These are phyloP conservation scores for Oropetium thomaeum DNA, from an alignment of 176 grass and related monocot species.

Conservation along the genomic window DNA sequence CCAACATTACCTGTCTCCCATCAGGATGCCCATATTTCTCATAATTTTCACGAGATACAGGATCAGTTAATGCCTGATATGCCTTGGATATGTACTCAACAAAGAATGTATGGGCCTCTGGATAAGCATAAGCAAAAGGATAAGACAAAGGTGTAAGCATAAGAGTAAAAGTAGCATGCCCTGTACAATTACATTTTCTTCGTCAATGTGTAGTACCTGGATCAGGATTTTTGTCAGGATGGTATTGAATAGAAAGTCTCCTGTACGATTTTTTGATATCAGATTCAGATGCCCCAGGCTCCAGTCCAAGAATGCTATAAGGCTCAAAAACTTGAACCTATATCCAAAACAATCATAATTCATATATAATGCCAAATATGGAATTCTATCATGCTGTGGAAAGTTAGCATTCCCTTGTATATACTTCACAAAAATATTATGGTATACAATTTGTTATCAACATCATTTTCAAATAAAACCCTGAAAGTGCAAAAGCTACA, in stretches of 20 bases:
- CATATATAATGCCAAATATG: conserved; percentile 16
- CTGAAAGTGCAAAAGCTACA: not conserved
- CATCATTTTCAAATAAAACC: not conserved
- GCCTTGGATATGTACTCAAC: conserved; percentile 99
- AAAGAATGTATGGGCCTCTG: conserved; percentile 98
- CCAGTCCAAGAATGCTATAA: conserved; percentile 94
- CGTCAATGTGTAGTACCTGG: conserved; percentile 50
- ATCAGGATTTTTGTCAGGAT: conserved; percentile 99
- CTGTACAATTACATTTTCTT: conserved; percentile 8
- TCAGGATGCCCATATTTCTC: conserved; percentile 99
- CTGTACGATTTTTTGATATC: conserved; percentile 97
- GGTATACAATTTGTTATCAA: not conserved
- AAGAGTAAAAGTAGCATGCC: not conserved
- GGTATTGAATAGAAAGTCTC: conserved; percentile 91
- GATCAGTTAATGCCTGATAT: conserved; percentile 96
- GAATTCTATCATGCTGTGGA: not conserved
- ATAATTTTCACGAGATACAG: conserved; percentile 96
- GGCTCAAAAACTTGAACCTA: conserved; percentile 97
- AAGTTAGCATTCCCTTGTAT: not conserved
- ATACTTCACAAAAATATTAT: not conserved
- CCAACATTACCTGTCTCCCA: conserved; percentile 85
- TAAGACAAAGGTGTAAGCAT: conserved; percentile 15
- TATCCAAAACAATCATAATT: conserved; percentile 28
- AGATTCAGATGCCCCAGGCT: conserved; percentile 71
- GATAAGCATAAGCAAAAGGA: conserved; percentile 22